Base-by-base conservation (phyloP, 352 stramenopile genomes). In the Pseudoperonospora humuli region DNA sequence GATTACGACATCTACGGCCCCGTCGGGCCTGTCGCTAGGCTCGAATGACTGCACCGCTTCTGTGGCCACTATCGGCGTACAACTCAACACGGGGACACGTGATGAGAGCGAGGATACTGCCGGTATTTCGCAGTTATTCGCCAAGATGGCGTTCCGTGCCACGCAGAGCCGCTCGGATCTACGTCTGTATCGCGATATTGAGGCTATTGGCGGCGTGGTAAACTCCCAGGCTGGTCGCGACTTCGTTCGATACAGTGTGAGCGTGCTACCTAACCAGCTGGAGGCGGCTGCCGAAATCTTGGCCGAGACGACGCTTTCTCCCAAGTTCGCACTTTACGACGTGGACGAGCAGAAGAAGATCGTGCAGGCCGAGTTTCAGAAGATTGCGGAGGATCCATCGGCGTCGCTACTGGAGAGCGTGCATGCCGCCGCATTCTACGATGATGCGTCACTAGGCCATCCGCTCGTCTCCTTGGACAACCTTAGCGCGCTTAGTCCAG, bases 61-160 rank as follows among this genome's bases (percentile, higher is more conserved):
- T 38, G 66, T 89, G 31, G 67, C 76, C 31, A 83, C 75, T 27
- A 67, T 92, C 15, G 75, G 66, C 42, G 55, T 92, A 35, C 58
- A 87, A 50, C 50, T 92, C 18, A 63, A 54, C 14, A 68, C 80
- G 7, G 80, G 80, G 20, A 55, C 61, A 39, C 70, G 75, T 44
- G 57, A 77, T 43, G 80, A 92, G 59, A 73, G 43, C 20, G 76
- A 89, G 34, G 76, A 79, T 36, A 85, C 66, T 8, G 58, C 74
- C n/a, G 80, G 80, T 21, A 34, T 90, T 13, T 75, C 80, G 62
- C 72, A 88, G 64, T 66, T 93, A 33, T 84, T 84, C 34, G 60
- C 73, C 47, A 86, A 90, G 64, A 78, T 89, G 73, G 77, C 80
- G 24, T 93, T 93, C 75, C 80, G 77, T 33, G 62, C 77, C 18